A percentile compares a stretch with the other conserved stretches of the same genome.
Conservation (phyloP, 225 moss, liverwort and hornwort species). For the Climacium dendroides region DNA sequence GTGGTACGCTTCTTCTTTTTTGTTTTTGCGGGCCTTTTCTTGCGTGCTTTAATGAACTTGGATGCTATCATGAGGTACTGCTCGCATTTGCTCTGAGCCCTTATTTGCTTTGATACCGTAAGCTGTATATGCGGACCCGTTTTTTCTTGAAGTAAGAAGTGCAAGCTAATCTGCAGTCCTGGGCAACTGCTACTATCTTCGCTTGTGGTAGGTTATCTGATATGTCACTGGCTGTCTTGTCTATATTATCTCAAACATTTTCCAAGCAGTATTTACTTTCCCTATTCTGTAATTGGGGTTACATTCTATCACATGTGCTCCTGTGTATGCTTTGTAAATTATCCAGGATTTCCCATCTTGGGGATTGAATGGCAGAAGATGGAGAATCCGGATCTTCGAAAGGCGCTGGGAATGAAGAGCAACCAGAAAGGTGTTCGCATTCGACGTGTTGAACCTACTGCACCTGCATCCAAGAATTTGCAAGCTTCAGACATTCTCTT, state of each 20-base stretch:
- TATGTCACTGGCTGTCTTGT: neutral
- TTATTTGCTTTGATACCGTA: neutral
- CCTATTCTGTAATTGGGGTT: neutral
- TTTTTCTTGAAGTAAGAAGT: neutral
- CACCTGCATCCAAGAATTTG: constrained; percentile 79
- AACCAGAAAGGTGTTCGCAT: constrained; percentile 94
- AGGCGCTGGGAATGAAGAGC: constrained; percentile 85
- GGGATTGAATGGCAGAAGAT: constrained; percentile 99
- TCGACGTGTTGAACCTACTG: constrained; percentile 95
- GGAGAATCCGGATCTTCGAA: constrained; percentile 97
- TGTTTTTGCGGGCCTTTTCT: neutral
- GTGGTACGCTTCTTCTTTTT: neutral
- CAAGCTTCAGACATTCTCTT: constrained; percentile 85
- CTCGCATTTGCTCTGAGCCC: neutral
- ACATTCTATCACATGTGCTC: neutral
- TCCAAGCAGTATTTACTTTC: neutral
- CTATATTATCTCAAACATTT: neutral
- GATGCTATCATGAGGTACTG: neutral
- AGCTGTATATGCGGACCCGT: neutral
- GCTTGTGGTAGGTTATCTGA: neutral
- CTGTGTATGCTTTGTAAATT: neutral
- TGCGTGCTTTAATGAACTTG: neutral
- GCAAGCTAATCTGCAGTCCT: neutral
- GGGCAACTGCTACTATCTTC: neutral
- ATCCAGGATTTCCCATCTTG: constrained; percentile 85